Conservation (phyloP, 2,329 filamentous ascomycete species). For the Aspergillus quadricinctus region DNA sequence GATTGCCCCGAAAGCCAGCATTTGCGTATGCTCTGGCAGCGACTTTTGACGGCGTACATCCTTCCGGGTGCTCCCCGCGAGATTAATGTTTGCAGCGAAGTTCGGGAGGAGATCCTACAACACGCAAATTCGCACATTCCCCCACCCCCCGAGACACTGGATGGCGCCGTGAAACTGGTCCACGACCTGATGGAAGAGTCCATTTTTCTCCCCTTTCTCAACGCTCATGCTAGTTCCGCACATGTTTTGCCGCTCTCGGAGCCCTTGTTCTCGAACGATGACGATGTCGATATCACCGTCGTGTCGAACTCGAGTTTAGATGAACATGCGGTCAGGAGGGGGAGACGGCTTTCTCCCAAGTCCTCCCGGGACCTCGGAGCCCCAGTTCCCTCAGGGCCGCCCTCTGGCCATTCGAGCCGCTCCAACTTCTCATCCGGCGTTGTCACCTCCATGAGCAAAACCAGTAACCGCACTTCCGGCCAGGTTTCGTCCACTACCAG, state of each 20-base stretch:
- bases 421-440: slow-evolving; percentile 29
- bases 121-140: slow-evolving; percentile 54
- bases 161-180: slow-evolving; percentile 79
- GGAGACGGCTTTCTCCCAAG: slow-evolving; percentile 28
- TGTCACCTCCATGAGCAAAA: slow-evolving; percentile 31
- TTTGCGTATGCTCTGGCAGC: slow-evolving; percentile 77
- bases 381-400: slow-evolving; percentile 19
- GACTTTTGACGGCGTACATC: slow-evolving; percentile 86
- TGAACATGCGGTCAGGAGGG: slow-evolving; percentile 25
- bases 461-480: slow-evolving; percentile 30
- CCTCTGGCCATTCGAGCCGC: slow-evolving; percentile 24
- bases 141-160: slow-evolving; percentile 72
- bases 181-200: slow-evolving; percentile 98
- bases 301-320: slow-evolving; percentile 27
- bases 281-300: slow-evolving; percentile 30
- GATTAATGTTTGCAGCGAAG: slow-evolving; percentile 82
- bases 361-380: slow-evolving; percentile 30
- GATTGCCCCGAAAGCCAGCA: slow-evolving; percentile 61
- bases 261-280: slow-evolving; percentile 37
- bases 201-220: slow-evolving; percentile 85
- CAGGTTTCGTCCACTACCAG: slow-evolving; percentile 32
- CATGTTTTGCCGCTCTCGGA: slow-evolving; percentile 44
- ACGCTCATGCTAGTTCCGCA: slow-evolving; percentile 54
- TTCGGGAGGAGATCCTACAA: slow-evolving; percentile 73
- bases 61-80: slow-evolving; percentile 77